Base-by-base conservation (phyloP, 805 yeast species). In the Tetrapisispora taiwanensis region DNA sequence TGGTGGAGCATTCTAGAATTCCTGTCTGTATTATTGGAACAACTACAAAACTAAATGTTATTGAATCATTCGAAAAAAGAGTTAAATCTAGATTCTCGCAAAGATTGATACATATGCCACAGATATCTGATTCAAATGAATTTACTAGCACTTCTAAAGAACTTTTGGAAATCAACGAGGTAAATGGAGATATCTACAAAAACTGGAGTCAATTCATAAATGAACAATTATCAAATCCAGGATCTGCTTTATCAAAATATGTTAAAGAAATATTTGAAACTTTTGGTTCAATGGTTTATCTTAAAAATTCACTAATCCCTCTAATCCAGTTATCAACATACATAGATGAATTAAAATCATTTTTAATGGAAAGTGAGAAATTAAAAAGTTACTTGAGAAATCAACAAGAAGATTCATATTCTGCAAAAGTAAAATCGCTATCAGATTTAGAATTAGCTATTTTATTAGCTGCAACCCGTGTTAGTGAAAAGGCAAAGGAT, bases 41-140 rank as follows among this genome's bases (percentile, higher is more conserved):
- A 12, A 80, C 94, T 0, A 73, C 89, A 1, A 79, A 81, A 43
- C 69, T 86, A 40, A 85, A 84, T 6, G 73, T 87, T 0, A 70
- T 89, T 41, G 97, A 90, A 53, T 70, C 78, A 53, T 67, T 92
- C 38, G 99, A 92, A 57, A 92, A 90, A 57, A 73, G 99, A 54
- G 97, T 92, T 0, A 74, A 87, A 52, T 81, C 94, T 45, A 68
- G 99, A 50, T 92, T 89, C 60, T 80, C 92, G 15, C 96, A 90
- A 57, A 67, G 95, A 41, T 63, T 83, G 2, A 71, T 88, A 20
- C 72, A 73, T 15, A 68, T 87, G 31, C 74, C 75, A 22, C 78
- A 78, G 41, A 69, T 80, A 0, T 50, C 52, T 1, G 60, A 67
- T 2, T 52, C 77, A 2, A 76, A 72, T 1, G 73, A 68, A 13